Conservation (phyloP, 2,329 filamentous ascomycete species). For the Ophiosphaerella herpotricha region DNA sequence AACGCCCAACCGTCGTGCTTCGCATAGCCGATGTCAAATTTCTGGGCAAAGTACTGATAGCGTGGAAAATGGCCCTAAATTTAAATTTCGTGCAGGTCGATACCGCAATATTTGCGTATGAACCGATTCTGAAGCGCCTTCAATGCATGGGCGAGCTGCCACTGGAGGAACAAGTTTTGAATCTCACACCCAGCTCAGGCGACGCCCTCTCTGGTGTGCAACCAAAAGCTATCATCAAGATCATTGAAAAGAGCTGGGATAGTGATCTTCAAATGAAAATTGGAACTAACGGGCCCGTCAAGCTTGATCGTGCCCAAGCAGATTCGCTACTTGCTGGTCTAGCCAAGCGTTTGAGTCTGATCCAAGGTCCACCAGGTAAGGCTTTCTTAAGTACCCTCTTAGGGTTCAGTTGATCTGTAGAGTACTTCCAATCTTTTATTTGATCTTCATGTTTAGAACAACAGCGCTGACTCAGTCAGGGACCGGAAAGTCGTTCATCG, state of each 20-base stretch:
- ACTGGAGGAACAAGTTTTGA: conserved; percentile 59
- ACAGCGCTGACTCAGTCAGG: conserved; percentile 49
- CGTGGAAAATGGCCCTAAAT: conserved; percentile 30
- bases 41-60: conserved; percentile 53
- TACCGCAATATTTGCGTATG: conserved; percentile 70
- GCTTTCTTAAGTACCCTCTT: background rate
- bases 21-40: conserved; percentile 56
- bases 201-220: conserved; percentile 29
- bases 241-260: conserved; percentile 20
- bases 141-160: conserved; percentile 62
- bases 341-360: conserved; percentile 59
- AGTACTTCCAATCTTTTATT: background rate
- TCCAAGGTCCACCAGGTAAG: conserved; percentile 74
- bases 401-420: no score
- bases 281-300: conserved; percentile 28
- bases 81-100: conserved; percentile 64
- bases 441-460: background rate
- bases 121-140: conserved; percentile 66
- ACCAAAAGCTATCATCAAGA: conserved; percentile 28
- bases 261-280: conserved; percentile 26
- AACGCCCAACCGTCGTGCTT: conserved; percentile 56
- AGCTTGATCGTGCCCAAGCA: conserved; percentile 60
- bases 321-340: conserved; percentile 62
- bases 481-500: conserved; percentile 77
- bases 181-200: conserved; percentile 15